Evolutionary conservation across 2,329 filamentous ascomycete species (phyloP).

Genomic region (Alternaria alternata): DNA sequence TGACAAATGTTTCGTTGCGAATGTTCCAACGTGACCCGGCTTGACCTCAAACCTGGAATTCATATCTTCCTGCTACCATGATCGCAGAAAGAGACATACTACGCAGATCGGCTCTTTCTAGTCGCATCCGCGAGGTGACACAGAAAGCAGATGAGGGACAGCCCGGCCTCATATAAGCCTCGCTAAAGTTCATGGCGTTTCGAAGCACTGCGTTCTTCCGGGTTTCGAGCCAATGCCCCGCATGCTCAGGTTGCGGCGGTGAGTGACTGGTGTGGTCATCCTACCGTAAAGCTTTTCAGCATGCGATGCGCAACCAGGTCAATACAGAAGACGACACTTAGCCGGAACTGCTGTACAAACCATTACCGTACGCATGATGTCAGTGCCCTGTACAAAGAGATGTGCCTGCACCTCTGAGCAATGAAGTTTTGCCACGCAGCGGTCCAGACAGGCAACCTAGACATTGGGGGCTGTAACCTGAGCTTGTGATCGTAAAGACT

Average conservation of each 20-base stretch:
- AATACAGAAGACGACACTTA: conserved; percentile 8
- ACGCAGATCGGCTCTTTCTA: conserved; percentile 14
- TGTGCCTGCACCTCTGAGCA: conserved; percentile 15
- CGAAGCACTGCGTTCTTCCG: conserved; percentile 6
- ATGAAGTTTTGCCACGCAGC: conserved; percentile 14
- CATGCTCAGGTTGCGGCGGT: conserved; percentile 9
- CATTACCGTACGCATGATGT: neutral
- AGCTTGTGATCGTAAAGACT: conserved; percentile 2
- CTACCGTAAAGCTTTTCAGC: neutral
- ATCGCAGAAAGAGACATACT: conserved; percentile 22
- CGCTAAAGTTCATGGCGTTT: conserved; percentile 13
- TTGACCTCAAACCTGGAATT: conserved; percentile 44
- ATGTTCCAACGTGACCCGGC: conserved; percentile 37
- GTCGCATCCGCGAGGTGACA: conserved; percentile 26
- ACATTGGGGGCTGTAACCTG: conserved; percentile 9
- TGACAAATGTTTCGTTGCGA: conserved; percentile 23
- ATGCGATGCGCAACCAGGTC: conserved; percentile 5
- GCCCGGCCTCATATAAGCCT: conserved; percentile 22
- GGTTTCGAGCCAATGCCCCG: conserved; percentile 3
- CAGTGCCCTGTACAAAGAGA: conserved; percentile 1
- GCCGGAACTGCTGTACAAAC: conserved; percentile 9
- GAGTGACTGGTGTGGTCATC: conserved; percentile 12
- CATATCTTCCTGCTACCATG: conserved; percentile 35
- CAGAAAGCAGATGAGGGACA: conserved; percentile 15
- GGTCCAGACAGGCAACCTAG: neutral